A percentile compares a stretch with the other conserved stretches of the same genome.
Evolutionary conservation across 2,329 filamentous ascomycete species (phyloP).

Genomic region (Colletotrichum nymphaeae): DNA sequence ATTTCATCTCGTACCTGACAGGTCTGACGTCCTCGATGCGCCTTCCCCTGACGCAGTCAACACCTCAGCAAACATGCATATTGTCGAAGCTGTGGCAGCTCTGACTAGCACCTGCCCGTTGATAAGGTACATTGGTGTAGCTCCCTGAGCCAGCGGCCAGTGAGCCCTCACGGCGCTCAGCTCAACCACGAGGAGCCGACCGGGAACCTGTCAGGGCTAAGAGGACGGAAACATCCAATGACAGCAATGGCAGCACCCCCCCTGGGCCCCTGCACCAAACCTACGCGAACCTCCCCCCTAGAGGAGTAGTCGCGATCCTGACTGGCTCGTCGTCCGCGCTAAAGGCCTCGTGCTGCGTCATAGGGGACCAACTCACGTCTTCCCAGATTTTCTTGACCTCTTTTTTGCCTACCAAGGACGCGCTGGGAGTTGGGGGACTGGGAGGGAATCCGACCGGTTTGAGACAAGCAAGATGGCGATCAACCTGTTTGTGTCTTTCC

Average conservation of each 20-base stretch:
- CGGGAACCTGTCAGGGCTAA: no score
- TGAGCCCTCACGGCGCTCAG: no score
- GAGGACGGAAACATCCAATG: neutral
- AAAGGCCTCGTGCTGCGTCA: constrained; percentile 10
- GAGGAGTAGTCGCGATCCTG: neutral
- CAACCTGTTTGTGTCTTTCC: neutral
- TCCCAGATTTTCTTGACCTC: neutral
- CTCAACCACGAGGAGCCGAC: no score
- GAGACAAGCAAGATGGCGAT: neutral
- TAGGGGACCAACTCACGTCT: constrained; percentile 16
- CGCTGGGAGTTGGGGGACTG: neutral
- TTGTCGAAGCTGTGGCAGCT: neutral
- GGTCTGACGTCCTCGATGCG: neutral
- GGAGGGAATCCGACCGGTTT: neutral
- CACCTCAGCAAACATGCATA: neutral
- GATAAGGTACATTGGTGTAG: no score
- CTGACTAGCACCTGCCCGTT: neutral
- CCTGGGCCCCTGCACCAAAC: neutral
- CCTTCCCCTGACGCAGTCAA: neutral
- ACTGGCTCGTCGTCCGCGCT: neutral
- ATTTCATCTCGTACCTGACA: neutral
- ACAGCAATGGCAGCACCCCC: neutral
- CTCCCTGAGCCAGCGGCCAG: neutral
- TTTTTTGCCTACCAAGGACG: neutral
- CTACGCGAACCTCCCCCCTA: neutral